These are phyloP conservation scores for Suillus tomentosus DNA, from an alignment of 768 basidiomycete genomes.

Conservation along the genomic window DNA sequence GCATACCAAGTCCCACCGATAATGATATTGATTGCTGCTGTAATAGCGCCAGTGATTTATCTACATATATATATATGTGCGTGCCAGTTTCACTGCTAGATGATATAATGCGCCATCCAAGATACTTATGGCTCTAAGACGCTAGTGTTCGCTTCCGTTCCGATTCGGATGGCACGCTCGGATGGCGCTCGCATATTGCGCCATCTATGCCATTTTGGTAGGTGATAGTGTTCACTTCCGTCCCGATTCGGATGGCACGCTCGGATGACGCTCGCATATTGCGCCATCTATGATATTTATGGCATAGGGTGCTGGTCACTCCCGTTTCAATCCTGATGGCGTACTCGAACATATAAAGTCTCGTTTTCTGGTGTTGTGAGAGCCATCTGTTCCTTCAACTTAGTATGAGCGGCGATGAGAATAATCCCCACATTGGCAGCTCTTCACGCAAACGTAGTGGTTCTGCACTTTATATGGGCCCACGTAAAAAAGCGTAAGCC, in stretches of 20 bases:
- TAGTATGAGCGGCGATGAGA: not conserved
- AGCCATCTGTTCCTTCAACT: not conserved
- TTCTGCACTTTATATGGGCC: not conserved
- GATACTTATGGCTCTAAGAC: not conserved
- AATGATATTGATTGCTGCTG: not conserved
- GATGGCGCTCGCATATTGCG: too few species aligned
- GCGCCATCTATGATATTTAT: not conserved
- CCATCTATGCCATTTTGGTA: too few species aligned
- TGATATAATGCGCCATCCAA: slow-evolving; percentile 16
- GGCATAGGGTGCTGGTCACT: not conserved
- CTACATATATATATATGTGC: too few species aligned
- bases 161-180: too few species aligned
- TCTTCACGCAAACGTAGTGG: not conserved
- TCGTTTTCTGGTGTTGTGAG: not conserved
- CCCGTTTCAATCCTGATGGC: not conserved
- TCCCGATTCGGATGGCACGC: not conserved
- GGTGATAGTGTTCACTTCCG: too few species aligned
- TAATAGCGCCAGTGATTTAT: not conserved
- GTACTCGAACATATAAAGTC: not conserved
- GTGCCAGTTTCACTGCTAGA: too few species aligned
- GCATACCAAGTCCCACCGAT: too few species aligned
- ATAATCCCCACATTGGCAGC: not conserved
- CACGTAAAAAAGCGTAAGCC: not conserved
- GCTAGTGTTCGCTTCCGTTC: not conserved
- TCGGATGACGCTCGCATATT: not conserved